phyloP scores from a whole-genome alignment of 768 basidiomycete genomes.

The Serendipita sp. region DNA sequence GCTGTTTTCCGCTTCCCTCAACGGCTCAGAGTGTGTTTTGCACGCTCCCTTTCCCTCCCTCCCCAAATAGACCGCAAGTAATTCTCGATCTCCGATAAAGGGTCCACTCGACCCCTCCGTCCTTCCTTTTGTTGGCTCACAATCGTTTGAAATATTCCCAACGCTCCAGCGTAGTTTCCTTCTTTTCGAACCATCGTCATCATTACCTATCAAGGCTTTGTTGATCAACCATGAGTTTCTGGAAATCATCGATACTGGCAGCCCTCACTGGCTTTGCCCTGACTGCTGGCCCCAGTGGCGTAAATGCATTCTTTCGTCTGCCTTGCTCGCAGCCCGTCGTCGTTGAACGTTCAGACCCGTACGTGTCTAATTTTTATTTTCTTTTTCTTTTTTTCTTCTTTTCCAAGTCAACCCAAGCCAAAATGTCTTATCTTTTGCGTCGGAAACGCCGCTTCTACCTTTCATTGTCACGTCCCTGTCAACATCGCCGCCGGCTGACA shows the following conservation, averaged over 20 bases:
- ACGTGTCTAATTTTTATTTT: background rate
- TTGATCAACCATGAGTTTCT: no score
- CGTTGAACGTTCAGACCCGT: slow-evolving; percentile 6
- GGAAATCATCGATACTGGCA: background rate
- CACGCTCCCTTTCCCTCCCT: background rate
- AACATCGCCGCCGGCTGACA: no score
- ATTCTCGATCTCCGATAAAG: no score
- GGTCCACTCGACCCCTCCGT: background rate
- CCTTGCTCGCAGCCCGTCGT: slow-evolving; percentile 8
- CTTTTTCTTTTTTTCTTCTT: no score
- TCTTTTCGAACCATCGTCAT: no score
- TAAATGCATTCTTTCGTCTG: slow-evolving; percentile 9
- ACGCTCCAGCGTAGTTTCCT: no score
- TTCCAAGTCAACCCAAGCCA: background rate
- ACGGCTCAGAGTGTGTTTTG: background rate
- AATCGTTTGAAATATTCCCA: no score
- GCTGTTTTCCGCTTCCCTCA: background rate
- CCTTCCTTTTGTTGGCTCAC: background rate
- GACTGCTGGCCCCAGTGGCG: background rate
- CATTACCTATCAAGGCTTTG: no score
- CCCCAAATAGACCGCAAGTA: no score
- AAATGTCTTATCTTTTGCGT: no score
- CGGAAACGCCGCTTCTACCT: no score
- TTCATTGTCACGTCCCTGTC: no score
- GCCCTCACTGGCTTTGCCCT: background rate